Evolutionary conservation across 331 rosid genomes (phyloP).

Genomic region (Rosa hybrid): DNA sequence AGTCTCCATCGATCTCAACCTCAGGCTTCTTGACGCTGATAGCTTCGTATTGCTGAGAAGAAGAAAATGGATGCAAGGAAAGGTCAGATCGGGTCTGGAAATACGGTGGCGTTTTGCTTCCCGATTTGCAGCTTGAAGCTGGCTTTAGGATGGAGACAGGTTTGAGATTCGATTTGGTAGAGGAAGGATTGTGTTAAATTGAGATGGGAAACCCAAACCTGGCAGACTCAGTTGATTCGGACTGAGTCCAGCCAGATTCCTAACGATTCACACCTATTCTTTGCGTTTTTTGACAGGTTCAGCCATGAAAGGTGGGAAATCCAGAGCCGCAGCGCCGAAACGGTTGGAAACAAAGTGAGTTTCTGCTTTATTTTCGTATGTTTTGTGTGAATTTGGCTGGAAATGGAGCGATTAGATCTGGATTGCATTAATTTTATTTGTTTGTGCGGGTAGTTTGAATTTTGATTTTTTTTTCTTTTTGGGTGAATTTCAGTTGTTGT

Average conservation of each 20-base stretch:
- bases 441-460: background rate
- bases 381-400: background rate
- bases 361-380: background rate
- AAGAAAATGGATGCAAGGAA: no score
- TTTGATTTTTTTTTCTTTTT: background rate
- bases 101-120: no score
- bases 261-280: constrained; percentile 18
- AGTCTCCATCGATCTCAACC: no score
- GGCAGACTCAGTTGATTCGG: constrained; percentile 17
- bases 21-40: no score
- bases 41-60: no score
- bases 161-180: no score
- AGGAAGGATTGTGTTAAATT: no score
- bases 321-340: constrained; percentile 58
- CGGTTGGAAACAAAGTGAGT: constrained; percentile 53
- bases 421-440: background rate
- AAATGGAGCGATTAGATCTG: constrained; percentile 19
- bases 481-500: no score
- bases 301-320: constrained; percentile 67
- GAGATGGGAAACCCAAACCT: no score
- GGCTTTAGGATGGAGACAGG: no score
- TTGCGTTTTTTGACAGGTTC: constrained; percentile 15
- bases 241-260: background rate
- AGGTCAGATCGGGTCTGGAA: no score
- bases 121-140: no score